Base-by-base conservation (phyloP, 192 early-diverging fungal species). In the Glomus cerebriforme region DNA sequence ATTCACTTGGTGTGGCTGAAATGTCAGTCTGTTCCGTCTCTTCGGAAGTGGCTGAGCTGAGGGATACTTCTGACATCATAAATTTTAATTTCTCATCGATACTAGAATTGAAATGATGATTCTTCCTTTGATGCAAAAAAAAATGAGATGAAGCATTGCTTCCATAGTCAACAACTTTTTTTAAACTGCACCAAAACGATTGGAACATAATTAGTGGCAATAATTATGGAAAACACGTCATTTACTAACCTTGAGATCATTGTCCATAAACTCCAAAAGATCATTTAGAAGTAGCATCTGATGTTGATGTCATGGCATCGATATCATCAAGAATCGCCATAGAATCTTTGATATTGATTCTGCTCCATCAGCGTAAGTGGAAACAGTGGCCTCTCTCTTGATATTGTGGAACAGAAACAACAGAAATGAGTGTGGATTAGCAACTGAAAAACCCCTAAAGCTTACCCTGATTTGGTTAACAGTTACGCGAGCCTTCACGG, bases 391-490 rank as follows among this genome's bases (percentile, higher is more conserved):
- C 54, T 76, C 15, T 6, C 37, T 54, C 74, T 76, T 67, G 32
- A 4, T n/a, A n/a, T 37, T 26, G 34, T 35, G 5, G 34, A 3
- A 35, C 34, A 60, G 59, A 76, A 76, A 13, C 10, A 37, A 64
- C 7, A 26, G 31, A 47, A 74, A 37, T 22, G 31, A 76, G 74
- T 60, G 59, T 59, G 73, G 73, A 76, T 76, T 76, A 76, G 35
- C 43, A 64, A 63, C 34, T 58, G 59, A 34, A 76, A 60, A 76
- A 59, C 0, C 63, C 29, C 54, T 76, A 37, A 76, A 63, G 59
- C 59, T 76, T 64, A 76, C 75, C 75, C 75, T 76, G 29, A 76
- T 63, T 76, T 76, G 75, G 47, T 59, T 34, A 58, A 75, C 15
- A 1, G 31, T 75, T 60, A 37, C 32, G 54, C 62, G 54, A 63